phyloP scores from a whole-genome alignment of 768 basidiomycete genomes.

The Mycena haematopus region DNA sequence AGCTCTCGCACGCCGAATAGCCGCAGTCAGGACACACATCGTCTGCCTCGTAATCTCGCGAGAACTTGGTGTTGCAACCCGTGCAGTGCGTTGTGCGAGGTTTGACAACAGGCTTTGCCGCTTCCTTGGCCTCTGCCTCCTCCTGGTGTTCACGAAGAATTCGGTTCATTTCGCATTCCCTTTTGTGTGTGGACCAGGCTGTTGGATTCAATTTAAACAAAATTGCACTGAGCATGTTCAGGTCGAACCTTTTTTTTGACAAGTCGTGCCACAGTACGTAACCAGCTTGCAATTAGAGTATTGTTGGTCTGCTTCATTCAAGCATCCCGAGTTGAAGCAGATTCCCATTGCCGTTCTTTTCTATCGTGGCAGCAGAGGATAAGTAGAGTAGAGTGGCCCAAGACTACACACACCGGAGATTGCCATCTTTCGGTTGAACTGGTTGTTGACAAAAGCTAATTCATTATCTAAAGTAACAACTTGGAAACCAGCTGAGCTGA shows the following conservation, averaged over 20 bases:
- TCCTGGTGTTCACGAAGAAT: slow-evolving; percentile 39
- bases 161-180: slow-evolving; percentile 43
- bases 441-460: no score
- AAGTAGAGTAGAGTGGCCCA: no score
- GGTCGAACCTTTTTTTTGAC: slow-evolving; percentile 32
- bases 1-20: slow-evolving; percentile 42
- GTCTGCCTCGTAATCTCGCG: slow-evolving; percentile 26
- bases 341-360: slow-evolving; percentile 19
- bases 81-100: slow-evolving; percentile 38
- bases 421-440: no score
- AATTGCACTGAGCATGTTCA: background rate
- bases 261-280: slow-evolving; percentile 34
- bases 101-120: slow-evolving; percentile 34
- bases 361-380: no score
- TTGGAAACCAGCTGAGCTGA: no score
- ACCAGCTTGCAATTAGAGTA: slow-evolving; percentile 37
- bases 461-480: no score
- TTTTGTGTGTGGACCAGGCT: slow-evolving; percentile 42
- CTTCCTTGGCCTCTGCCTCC: slow-evolving; percentile 34
- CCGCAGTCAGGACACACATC: slow-evolving; percentile 42
- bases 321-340: slow-evolving; percentile 31
- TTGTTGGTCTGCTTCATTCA: slow-evolving; percentile 27
- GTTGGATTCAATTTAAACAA: background rate
- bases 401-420: no score
- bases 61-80: slow-evolving; percentile 39